Conservation (phyloP, 768 basidiomycete species). For the Russula earlei region DNA sequence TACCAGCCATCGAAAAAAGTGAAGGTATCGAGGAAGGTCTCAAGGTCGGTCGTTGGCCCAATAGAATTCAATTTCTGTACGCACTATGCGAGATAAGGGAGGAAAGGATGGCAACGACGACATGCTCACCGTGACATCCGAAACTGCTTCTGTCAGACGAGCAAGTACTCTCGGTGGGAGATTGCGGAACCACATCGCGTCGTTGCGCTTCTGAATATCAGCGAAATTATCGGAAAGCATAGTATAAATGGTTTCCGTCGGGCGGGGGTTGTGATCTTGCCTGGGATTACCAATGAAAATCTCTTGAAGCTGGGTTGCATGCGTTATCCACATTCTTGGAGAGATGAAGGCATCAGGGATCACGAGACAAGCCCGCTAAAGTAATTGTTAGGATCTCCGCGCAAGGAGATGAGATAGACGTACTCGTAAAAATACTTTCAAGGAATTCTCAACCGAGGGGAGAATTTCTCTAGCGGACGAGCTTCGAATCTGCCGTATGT, state of each 20-base stretch:
- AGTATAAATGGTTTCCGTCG: conserved; percentile 30
- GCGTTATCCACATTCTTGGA: conserved; percentile 54
- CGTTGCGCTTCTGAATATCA: conserved; percentile 71
- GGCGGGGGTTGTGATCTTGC: conserved; percentile 20
- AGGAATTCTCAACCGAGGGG: conserved; percentile 38
- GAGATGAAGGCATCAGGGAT: conserved; percentile 67
- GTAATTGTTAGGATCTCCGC: neutral
- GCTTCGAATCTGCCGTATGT: conserved; percentile 38
- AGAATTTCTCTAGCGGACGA: conserved; percentile 50
- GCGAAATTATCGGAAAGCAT: conserved; percentile 47
- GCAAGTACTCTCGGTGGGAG: conserved; percentile 53
- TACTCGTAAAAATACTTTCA: conserved; percentile 58
- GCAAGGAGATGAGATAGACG: conserved; percentile 9
- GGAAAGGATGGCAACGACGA: neutral
- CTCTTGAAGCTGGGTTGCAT: conserved; percentile 39
- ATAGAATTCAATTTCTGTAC: conserved; percentile 69
- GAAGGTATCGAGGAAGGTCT: conserved; percentile 43
- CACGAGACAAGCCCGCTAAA: conserved; percentile 59
- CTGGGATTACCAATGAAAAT: conserved; percentile 37
- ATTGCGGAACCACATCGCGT: conserved; percentile 67
- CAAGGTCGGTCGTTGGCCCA: conserved; percentile 52
- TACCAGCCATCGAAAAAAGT: conserved; percentile 47
- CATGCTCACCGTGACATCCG: conserved; percentile 37
- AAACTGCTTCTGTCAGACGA: conserved; percentile 50
- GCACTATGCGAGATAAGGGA: neutral